Percentiles rank a stretch among this genome's conserved stretches.
phyloP scores from a whole-genome alignment of 2,329 filamentous ascomycete genomes.

The Pyrenophora teres region DNA sequence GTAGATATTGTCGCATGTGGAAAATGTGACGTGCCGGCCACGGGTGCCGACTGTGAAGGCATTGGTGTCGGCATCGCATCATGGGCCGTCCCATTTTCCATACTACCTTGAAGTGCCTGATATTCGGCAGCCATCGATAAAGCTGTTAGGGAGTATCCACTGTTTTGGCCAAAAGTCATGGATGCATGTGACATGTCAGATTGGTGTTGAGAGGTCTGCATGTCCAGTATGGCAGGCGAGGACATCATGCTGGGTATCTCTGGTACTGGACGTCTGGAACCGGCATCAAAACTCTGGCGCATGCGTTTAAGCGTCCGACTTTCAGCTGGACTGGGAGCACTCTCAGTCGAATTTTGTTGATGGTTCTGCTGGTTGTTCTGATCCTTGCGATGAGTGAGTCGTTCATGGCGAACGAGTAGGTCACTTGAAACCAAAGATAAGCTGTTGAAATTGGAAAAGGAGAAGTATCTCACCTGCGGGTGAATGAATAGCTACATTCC shows the following conservation, averaged over 20 bases:
- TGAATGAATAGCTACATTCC: slow-evolving; percentile 50
- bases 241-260: slow-evolving; percentile 36
- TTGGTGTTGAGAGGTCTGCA: slow-evolving; percentile 23
- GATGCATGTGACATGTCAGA: slow-evolving; percentile 22
- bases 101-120: slow-evolving; percentile 42
- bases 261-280: slow-evolving; percentile 30
- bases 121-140: slow-evolving; percentile 51
- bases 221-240: slow-evolving; percentile 25
- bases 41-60: slow-evolving; percentile 18
- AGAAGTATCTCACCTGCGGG: slow-evolving; percentile 43
- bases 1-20: slow-evolving; percentile 10
- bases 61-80: slow-evolving; percentile 19
- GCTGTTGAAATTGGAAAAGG: neutral
- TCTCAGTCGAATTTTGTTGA: slow-evolving; percentile 10
- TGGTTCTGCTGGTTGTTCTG: slow-evolving; percentile 16
- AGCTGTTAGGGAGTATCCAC: slow-evolving; percentile 45
- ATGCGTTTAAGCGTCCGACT: slow-evolving; percentile 30
- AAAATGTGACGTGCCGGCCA: slow-evolving; percentile 22
- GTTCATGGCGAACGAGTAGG: slow-evolving; percentile 49
- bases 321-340: slow-evolving; percentile 21
- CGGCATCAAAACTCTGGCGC: slow-evolving; percentile 33
- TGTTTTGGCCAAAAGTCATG: slow-evolving; percentile 25
- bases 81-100: slow-evolving; percentile 19
- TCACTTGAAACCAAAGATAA: slow-evolving; percentile 33
- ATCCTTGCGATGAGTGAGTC: slow-evolving; percentile 46